A percentile compares a stretch with the other conserved stretches of the same genome.
Evolutionary conservation across 2,329 filamentous ascomycete species (phyloP).

Genomic region (Graphilbum ipis-grandicollis): DNA sequence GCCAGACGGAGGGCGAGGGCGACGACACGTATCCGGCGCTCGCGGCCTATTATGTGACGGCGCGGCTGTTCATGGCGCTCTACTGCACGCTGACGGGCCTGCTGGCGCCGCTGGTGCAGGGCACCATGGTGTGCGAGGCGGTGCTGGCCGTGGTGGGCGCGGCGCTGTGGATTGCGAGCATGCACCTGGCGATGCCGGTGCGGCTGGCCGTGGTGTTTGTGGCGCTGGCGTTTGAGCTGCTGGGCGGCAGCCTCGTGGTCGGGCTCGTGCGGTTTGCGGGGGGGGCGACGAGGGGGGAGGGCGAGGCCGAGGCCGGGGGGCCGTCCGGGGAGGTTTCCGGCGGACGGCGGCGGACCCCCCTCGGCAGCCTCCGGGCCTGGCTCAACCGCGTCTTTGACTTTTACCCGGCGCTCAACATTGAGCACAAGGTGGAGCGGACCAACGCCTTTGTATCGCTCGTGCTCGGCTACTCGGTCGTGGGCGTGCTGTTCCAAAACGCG

Average conservation of each 20-base stretch:
- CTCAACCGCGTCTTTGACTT: slow-evolving; percentile 33
- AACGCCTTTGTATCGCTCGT: slow-evolving; percentile 48
- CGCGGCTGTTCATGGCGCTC: slow-evolving; percentile 32
- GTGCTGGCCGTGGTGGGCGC: slow-evolving; percentile 26
- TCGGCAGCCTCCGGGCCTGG: slow-evolving; percentile 1
- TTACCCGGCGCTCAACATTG: slow-evolving; percentile 45
- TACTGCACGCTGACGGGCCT: slow-evolving; percentile 29
- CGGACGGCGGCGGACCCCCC: not conserved
- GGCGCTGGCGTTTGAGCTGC: slow-evolving; percentile 36
- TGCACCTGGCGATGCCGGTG: slow-evolving; percentile 35
- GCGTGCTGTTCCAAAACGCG: slow-evolving; percentile 39
- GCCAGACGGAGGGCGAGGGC: not conserved
- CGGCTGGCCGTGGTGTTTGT: slow-evolving; percentile 38
- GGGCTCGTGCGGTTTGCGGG: slow-evolving; percentile 17
- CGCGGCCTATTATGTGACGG: slow-evolving; percentile 41
- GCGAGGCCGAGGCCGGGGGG: slow-evolving; percentile 6
- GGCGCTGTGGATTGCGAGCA: slow-evolving; percentile 41
- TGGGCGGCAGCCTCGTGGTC: slow-evolving; percentile 25
- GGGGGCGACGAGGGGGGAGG: slow-evolving; percentile 6
- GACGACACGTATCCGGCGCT: slow-evolving; percentile 37
- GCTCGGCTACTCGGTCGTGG: slow-evolving; percentile 46
- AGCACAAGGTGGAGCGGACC: slow-evolving; percentile 46
- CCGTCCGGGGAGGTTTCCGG: not conserved
- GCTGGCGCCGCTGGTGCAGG: slow-evolving; percentile 38
- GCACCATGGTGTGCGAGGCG: slow-evolving; percentile 32